Base-by-base conservation (phyloP, 345 rosid species). In the Salix brachista region DNA sequence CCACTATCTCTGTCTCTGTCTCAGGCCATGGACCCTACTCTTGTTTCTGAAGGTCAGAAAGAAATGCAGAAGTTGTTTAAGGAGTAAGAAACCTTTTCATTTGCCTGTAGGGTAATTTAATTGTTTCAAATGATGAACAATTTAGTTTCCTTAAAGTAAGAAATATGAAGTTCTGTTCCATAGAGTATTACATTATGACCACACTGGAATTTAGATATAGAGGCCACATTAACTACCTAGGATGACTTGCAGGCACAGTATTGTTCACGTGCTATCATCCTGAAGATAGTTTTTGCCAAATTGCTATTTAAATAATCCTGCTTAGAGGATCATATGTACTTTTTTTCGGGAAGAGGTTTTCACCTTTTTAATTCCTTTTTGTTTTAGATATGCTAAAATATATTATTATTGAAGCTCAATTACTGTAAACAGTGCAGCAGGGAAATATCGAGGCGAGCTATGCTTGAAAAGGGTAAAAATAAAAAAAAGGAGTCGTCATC, bases 61-160 rank as follows among this genome's bases (percentile, higher is more conserved):
- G 78, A 85, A 82, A 87, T 94, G 90, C 64, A 89, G 85, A 85
- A 83, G 79, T 78, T 94, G 83, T 91, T 90, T 79, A 88, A 81
- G 42, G 92, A 92, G 97, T 94, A 87, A 89, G 97, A 69, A 80
- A 71, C 80, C 73, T 48, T 64, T 46, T 30, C 39, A n/a, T 32
- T 26, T 25, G 23, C 28, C 23, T 11, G 12, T 58, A 58, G 64
- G 26, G 28, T 26, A 58, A 23, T 46, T 46, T 46, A 13, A 13
- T 12, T 41, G 14, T 41, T 41, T 10, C 44, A 41, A 41, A 46
- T 46, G 50, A 46, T 46, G 50, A 46, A 56, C 25, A n/a, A 54
- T 56, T 56, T 21, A 4, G 56, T 30, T 46, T 46, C 68, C n/a
- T 67, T 14, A 28, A 28, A 4, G 4, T 28, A 65, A 16, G 69